Percentiles rank a stretch among this genome's conserved stretches.
These are phyloP conservation scores for Monilinia aucupariae DNA, from an alignment of 2,329 filamentous ascomycete genomes.

Conservation along the genomic window DNA sequence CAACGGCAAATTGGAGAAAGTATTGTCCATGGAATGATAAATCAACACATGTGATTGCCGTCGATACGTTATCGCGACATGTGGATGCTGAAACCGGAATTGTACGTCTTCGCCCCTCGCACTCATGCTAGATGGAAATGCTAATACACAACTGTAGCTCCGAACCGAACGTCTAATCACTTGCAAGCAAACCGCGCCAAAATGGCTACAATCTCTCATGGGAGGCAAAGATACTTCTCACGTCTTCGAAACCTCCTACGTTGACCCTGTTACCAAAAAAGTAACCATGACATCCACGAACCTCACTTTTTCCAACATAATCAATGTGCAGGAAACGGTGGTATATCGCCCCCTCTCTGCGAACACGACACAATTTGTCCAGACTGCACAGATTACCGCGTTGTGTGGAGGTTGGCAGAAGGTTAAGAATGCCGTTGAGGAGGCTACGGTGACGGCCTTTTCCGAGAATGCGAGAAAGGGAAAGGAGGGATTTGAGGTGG, in stretches of 20 bases:
- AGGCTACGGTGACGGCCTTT: constrained; percentile 82
- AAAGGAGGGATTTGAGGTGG: constrained; percentile 89
- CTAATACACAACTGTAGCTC: constrained; percentile 42
- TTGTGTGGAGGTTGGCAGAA: constrained; percentile 95
- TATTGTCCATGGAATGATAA: constrained; percentile 99
- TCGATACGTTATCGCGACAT: constrained; percentile 79
- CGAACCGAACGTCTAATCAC: constrained; percentile 66
- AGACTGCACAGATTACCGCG: constrained; percentile 89
- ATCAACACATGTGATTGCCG: constrained; percentile 91
- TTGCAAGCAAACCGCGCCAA: constrained; percentile 61
- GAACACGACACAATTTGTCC: constrained; percentile 71
- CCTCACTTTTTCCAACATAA: constrained; percentile 83
- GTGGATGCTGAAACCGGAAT: constrained; percentile 62
- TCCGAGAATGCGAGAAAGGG: constrained; percentile 87
- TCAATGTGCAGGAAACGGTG: constrained; percentile 90
- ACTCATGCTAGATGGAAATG: background rate
- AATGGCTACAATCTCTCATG: constrained; percentile 75
- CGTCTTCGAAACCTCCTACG: constrained; percentile 93
- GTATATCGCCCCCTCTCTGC: constrained; percentile 62
- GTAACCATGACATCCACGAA: constrained; percentile 97
- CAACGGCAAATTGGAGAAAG: constrained; percentile 95
- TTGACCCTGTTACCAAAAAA: constrained; percentile 75
- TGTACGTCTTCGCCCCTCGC: constrained; percentile 40
- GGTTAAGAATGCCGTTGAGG: constrained; percentile 93
- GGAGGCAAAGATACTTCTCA: constrained; percentile 76